Evolutionary conservation across 2,329 filamentous ascomycete genomes (phyloP), one percentile per base, ranked within the genome.

Genomic region (Alternaria arborescens): DNA sequence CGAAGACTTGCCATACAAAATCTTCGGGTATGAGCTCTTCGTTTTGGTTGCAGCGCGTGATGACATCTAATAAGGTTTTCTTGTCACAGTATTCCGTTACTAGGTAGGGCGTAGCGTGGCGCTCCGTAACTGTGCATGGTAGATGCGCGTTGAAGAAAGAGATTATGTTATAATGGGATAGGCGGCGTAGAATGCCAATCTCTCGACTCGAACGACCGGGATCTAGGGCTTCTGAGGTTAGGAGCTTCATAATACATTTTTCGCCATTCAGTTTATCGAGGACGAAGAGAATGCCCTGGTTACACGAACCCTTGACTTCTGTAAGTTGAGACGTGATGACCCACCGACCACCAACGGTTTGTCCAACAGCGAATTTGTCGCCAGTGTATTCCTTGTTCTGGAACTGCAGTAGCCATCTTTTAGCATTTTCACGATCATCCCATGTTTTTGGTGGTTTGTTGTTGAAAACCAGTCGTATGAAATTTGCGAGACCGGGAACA

Each of bases 1-100:
- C 50, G 50, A 52, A 52, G 34, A 52, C 36, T 32, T 52, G n/a
- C 50, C 50, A 52, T 1, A 52, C 36, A 8, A 52, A 52, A 22
- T 16, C 8, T 22, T 52, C 36, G 1, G 36, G 36, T 3, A 52
- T 10, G 4, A 41, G 36, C 7, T 42, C 8, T 3, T 24, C 50
- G 7, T 10, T 10, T n/a, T 10, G 5, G n/a, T 41, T 28, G 14
- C 24, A 32, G 5, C 0, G 30, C 3, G 20, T 26, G 20, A 52
- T 52, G 4, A n/a, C 3, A 16, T 20, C 12, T 4, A 18, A 16
- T 3, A 52, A 38, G 14, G 50, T 52, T 1, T n/a, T 18, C 6
- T 48, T 12, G 18, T 41, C 6, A n/a, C 36, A 41, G 4, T 30
- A 41, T 24, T 40, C 50, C 16, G 44, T 48, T 11, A 48, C 44